Conservation (phyloP, 768 basidiomycete species). For the Leccinum rimulosum region DNA sequence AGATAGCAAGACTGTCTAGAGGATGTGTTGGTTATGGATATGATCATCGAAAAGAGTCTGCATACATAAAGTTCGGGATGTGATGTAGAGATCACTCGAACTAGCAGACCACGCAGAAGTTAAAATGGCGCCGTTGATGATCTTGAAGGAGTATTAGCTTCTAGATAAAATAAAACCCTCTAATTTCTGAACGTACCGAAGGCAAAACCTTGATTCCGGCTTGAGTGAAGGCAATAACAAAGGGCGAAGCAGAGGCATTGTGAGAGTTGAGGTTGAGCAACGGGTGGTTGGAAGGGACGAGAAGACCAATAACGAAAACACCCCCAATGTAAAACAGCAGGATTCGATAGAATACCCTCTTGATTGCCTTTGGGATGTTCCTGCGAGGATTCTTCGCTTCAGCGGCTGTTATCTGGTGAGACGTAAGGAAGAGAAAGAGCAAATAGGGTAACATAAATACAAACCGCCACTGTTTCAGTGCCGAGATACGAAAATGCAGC, state of each 20-base stretch:
- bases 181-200: conserved; percentile 29
- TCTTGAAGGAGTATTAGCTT: conserved; percentile 5
- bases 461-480: conserved; percentile 48
- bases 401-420: conserved; percentile 39
- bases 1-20: conserved; percentile 50
- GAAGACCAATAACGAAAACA: conserved; percentile 45
- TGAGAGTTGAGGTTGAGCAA: conserved; percentile 37
- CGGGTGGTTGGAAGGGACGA: conserved; percentile 47
- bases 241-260: conserved; percentile 49
- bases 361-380: conserved; percentile 39
- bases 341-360: conserved; percentile 44
- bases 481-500: conserved; percentile 62
- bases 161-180: not conserved
- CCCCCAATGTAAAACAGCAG: conserved; percentile 39
- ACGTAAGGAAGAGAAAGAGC: not conserved
- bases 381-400: conserved; percentile 50
- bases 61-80: conserved; percentile 38
- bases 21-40: conserved; percentile 4
- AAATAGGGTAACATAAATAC: conserved; percentile 1
- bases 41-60: not conserved
- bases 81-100: conserved; percentile 40
- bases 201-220: conserved; percentile 63
- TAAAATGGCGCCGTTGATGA: conserved; percentile 41
- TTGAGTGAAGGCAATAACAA: conserved; percentile 52
- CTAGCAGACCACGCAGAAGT: conserved; percentile 44